Evolutionary conservation across 2,329 filamentous ascomycete species (phyloP).

Genomic region (Paecilomyces sp.): DNA sequence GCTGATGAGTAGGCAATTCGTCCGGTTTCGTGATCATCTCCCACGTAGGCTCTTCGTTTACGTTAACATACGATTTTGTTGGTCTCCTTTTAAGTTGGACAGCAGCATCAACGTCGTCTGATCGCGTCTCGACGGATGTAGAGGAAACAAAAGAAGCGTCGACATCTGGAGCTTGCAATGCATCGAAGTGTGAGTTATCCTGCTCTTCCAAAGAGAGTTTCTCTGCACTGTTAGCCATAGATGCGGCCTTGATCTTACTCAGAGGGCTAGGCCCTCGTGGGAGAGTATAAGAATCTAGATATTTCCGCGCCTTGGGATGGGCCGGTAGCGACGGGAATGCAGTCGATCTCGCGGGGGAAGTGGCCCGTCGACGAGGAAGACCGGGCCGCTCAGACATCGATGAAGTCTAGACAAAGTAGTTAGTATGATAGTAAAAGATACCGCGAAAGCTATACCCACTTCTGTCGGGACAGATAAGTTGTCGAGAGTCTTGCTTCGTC

Average conservation of each 20-base stretch:
- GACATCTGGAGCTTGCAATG: not conserved
- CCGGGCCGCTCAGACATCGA: not conserved
- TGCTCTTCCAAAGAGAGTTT: not conserved
- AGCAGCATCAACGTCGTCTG: not conserved
- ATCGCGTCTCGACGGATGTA: not conserved
- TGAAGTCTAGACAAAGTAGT: conserved; percentile 7
- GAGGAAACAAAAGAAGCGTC: not conserved
- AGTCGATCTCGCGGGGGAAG: conserved; percentile 29
- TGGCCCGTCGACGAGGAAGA: conserved; percentile 25
- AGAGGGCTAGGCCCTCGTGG: conserved; percentile 19
- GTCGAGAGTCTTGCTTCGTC: conserved; percentile 30
- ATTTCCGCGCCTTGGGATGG: not conserved
- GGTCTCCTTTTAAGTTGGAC: conserved; percentile 8
- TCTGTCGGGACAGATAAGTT: conserved; percentile 48
- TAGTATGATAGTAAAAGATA: not conserved
- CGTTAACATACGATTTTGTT: conserved; percentile 9
- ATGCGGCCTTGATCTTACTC: conserved; percentile 14
- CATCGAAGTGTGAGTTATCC: not conserved
- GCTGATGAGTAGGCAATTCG: conserved; percentile 1
- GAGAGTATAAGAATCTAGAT: conserved; percentile 22
- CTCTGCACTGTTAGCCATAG: not conserved
- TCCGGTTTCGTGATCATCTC: conserved; percentile 14
- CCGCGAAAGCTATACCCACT: conserved; percentile 19
- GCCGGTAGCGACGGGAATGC: conserved; percentile 22
- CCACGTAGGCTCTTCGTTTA: conserved; percentile 14